Percentiles rank a stretch among this genome's conserved stretches.
Evolutionary conservation across 2,329 filamentous ascomycete species (phyloP).

Genomic region (Aspergillaceae sp.): DNA sequence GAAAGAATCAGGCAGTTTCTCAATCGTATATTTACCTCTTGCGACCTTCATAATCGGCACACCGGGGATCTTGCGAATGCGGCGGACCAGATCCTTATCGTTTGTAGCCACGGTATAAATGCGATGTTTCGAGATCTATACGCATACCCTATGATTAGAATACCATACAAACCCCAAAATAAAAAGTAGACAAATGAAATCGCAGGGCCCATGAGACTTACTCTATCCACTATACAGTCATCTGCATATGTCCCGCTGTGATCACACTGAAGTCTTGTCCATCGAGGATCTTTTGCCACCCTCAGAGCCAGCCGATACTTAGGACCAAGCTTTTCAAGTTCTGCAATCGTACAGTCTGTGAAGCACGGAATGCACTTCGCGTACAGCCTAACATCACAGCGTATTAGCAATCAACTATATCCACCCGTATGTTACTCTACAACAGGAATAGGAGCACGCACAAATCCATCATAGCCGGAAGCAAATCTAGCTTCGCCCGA

Average conservation of each 20-base stretch:
- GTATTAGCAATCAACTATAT: constrained; percentile 3
- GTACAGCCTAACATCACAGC: constrained; percentile 50
- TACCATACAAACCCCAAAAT: neutral
- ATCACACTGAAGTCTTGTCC: constrained; percentile 76
- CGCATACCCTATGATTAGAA: neutral
- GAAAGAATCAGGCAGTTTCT: constrained; percentile 77
- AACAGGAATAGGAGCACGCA: constrained; percentile 3
- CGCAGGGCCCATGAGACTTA: constrained; percentile 22
- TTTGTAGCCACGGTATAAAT: constrained; percentile 69
- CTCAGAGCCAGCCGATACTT: constrained; percentile 81
- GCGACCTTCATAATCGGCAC: constrained; percentile 66
- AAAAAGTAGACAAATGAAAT: too few species aligned
- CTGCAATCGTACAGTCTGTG: constrained; percentile 72
- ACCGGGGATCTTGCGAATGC: constrained; percentile 73
- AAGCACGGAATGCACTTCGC: constrained; percentile 86
- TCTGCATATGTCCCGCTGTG: constrained; percentile 86
- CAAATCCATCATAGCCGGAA: constrained; percentile 83
- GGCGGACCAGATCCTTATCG: constrained; percentile 67
- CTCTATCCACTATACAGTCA: constrained; percentile 69
- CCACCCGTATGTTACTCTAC: neutral
- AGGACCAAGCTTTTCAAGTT: constrained; percentile 79
- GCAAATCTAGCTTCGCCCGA: constrained; percentile 77
- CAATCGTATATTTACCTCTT: constrained; percentile 87
- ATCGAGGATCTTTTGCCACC: constrained; percentile 83
- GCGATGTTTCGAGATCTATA: constrained; percentile 52